A percentile compares a stretch with the other conserved stretches of the same genome.
Conservation (phyloP, 306 rosid species). For the Potentilla sterilis region DNA sequence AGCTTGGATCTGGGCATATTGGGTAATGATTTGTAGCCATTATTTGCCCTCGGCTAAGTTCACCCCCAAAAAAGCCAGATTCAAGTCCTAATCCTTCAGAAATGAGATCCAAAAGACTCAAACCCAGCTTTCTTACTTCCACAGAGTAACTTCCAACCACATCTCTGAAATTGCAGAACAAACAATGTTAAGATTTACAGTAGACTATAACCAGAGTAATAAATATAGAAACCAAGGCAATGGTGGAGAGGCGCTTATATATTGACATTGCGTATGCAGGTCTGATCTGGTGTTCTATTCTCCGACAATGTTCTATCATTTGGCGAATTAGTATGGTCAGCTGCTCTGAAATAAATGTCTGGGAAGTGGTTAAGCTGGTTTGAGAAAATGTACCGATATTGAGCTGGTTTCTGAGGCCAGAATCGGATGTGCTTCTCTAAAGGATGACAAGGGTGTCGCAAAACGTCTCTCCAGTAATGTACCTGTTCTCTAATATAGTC, state of each 20-base stretch:
- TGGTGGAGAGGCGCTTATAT: too few species aligned
- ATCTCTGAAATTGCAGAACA: not conserved
- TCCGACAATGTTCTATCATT: not conserved
- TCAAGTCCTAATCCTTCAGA: constrained; percentile 25
- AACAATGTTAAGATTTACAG: not conserved
- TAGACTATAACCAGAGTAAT: too few species aligned
- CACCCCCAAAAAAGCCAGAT: constrained; percentile 1
- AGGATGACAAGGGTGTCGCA: constrained; percentile 23
- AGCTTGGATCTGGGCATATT: constrained; percentile 30
- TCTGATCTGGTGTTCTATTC: not conserved
- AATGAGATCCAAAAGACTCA: constrained; percentile 25
- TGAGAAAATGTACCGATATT: not conserved
- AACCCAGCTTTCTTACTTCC: constrained; percentile 27
- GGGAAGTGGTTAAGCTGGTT: not conserved
- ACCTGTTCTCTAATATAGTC: constrained; percentile 10
- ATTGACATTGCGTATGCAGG: too few species aligned
- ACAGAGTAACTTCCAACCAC: constrained; percentile 9
- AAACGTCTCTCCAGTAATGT: constrained; percentile 24
- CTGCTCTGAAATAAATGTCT: not conserved
- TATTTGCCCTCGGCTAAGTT: constrained; percentile 9
- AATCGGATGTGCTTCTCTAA: constrained; percentile 18
- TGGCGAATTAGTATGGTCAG: not conserved
- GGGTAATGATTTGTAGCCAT: constrained; percentile 18
- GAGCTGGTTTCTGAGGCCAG: constrained; percentile 21
- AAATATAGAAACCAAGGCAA: too few species aligned